phyloP scores from a whole-genome alignment of 345 rosid species.

The Linum lewisii region DNA sequence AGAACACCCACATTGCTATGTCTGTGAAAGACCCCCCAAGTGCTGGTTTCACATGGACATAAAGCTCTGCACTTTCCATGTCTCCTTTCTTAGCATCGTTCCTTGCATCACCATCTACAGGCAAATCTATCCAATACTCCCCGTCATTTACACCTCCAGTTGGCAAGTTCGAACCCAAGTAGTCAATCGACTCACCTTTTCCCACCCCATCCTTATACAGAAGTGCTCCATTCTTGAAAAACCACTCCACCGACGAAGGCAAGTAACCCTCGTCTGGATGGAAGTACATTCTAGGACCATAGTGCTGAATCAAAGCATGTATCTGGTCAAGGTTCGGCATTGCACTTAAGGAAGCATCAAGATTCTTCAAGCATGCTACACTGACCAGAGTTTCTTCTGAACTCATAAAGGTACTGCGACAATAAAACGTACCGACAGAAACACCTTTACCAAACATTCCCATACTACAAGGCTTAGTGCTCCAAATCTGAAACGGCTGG shows the following conservation, averaged over 20 bases:
- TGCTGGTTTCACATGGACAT: slow-evolving; percentile 83
- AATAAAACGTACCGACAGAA: slow-evolving; percentile 74
- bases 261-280: slow-evolving; percentile 75
- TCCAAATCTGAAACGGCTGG: slow-evolving; percentile 52
- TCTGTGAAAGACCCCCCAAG: slow-evolving; percentile 88
- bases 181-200: slow-evolving; percentile 40
- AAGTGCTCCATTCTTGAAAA: slow-evolving; percentile 79
- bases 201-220: slow-evolving; percentile 36
- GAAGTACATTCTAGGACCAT: slow-evolving; percentile 79
- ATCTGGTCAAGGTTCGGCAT: slow-evolving; percentile 84
- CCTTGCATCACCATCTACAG: slow-evolving; percentile 45
- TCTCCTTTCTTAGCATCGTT: slow-evolving; percentile 42
- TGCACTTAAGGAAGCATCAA: slow-evolving; percentile 36
- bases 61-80: slow-evolving; percentile 65
- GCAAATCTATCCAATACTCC: slow-evolving; percentile 75
- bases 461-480: slow-evolving; percentile 50
- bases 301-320: slow-evolving; percentile 56
- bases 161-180: slow-evolving; percentile 59
- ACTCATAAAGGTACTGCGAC: slow-evolving; percentile 31
- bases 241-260: slow-evolving; percentile 90
- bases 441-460: slow-evolving; percentile 66
- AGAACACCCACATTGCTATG: slow-evolving; percentile 82
- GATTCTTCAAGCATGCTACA: slow-evolving; percentile 73
- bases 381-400: slow-evolving; percentile 26
- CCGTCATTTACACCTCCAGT: slow-evolving; percentile 60